Percentiles rank a stretch among this genome's conserved stretches.
Evolutionary conservation across 805 yeast genomes (phyloP).

Genomic region (Teunomyces gatunensis): DNA sequence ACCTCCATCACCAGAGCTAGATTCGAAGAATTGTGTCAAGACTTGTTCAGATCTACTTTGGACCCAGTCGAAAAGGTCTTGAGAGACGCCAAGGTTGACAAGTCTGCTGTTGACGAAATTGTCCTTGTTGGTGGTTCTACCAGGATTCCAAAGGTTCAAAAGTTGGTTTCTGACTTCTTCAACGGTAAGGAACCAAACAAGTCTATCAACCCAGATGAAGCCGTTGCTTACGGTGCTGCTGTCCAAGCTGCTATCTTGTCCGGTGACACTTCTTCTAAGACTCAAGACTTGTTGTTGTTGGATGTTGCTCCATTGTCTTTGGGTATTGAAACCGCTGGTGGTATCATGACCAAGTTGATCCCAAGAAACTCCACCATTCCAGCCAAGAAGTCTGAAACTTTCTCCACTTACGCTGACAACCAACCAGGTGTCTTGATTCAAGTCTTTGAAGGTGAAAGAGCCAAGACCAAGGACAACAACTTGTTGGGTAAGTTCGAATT

Average conservation of each 20-base stretch:
- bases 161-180: constrained; percentile 92
- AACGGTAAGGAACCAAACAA: constrained; percentile 96
- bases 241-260: constrained; percentile 96
- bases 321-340: constrained; percentile 99
- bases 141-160: constrained; percentile 96
- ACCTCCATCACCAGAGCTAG: constrained; percentile 96
- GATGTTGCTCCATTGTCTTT: constrained; percentile 97
- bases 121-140: constrained; percentile 98
- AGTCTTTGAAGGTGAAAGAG: constrained; percentile 98
- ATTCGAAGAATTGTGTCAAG: constrained; percentile 94
- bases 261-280: constrained; percentile 94
- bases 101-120: constrained; percentile 86
- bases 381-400: constrained; percentile 94
- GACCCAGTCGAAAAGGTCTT: constrained; percentile 96
- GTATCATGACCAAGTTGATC: constrained; percentile 97
- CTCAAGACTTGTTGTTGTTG: constrained; percentile 88
- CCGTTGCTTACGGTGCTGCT: constrained; percentile 99
- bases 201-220: constrained; percentile 97
- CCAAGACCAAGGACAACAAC: constrained; percentile 94
- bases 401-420: constrained; percentile 96
- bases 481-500: constrained; percentile 95
- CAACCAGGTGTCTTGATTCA: constrained; percentile 98
- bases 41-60: constrained; percentile 87
- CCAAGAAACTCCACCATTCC: constrained; percentile 99
- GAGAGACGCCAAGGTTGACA: constrained; percentile 86